Base-by-base conservation (phyloP, 176 grass and related monocot genomes). In the bread wheat (Triticum aestivum) region DNA sequence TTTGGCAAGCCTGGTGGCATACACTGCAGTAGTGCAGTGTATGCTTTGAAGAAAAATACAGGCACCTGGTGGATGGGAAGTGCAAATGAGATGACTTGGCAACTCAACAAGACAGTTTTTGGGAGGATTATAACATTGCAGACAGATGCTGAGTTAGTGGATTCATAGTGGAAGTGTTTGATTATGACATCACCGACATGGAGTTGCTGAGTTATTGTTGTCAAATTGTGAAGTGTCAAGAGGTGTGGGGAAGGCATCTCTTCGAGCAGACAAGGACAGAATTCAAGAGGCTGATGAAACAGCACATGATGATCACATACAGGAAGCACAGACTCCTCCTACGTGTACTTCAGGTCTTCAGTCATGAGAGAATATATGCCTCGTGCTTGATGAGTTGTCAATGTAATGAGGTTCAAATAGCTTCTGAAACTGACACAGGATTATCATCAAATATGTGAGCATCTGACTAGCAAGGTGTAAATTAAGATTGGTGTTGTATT, bases 331-430 rank as follows among this genome's bases (percentile, higher is more conserved):
- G 5, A 24, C 2, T 65, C 23, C 49, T 83, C 35, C 7, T 38
- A 37, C 34, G 3, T 51, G n/a, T 61, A 27, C 29, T 58, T 56
- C 32, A 33, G 32, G 32, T 33, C 32, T 33, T 33, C 9, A 21
- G 58, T 56, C n/a, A 73, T 82, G 79, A 52, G 73, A 73, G 67
- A 69, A 21, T 73, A 26, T 38, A 30, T 86, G 72, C 11, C 29
- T 78, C 0, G 27, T 59, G 67, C 35, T 72, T 83, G 49, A 39
- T 59, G 34, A 59, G 80, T 24, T 69, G 44, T 45, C 2, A 37
- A 66, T 73, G 15, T 2, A 35, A 66, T 73, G 15, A 39, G 23
- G 11, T 62, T 62, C 47, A 77, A 78, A 51, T 47, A 76, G 30
- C 41, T 82, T 52, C 5, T 32, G 41, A 65, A 61, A 89, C 29